Base-by-base conservation (phyloP, 163 green algal species). In the Coccomyxa subellipsoidea region DNA sequence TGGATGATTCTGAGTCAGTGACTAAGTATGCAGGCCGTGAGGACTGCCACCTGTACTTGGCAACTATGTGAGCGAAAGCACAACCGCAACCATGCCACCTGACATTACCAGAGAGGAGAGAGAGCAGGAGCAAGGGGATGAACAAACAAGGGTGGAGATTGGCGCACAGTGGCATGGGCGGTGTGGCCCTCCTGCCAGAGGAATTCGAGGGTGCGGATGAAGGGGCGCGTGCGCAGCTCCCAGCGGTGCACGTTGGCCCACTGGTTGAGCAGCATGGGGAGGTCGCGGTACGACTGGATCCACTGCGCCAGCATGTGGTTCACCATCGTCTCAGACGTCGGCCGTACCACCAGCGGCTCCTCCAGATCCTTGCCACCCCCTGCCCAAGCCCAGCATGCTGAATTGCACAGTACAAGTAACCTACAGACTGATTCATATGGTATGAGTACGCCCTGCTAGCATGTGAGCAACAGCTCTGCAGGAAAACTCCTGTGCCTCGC, bases 161-260 rank as follows among this genome's bases (percentile, higher is more conserved):
- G 40, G 36, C 82, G 15, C 40, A 89, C 82, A 21, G 93, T 99
- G 15, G 96, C 93, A 85, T 99, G 97, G 36, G 96, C 97, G 4
- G 97, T 99, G 91, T 99, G 97, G 8, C 97, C 97, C 85, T 99
- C 97, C 88, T 97, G 90, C 77, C n/a, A 99, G 32, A 99, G 88
- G 85, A 99, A 99, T 92, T 99, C 97, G 35, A 98, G 85, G 32
- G 97, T 99, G 70, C 97, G 91, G 69, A 99, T 90, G 89, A 99
- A 99, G 27, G 97, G 97, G 38, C 95, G 89, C 6, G 97, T 99
- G 77, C 96, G 89, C 97, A 99, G 98, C 91, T 99, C 96, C 84
- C 97, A 99, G 71, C 97, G 91, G 87, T 98, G 94, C 79, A 99
- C 97, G 83, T 99, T 99, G 82, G 91, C 94, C 97, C 97, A 99